Evolutionary conservation across 768 basidiomycete species (phyloP).

Genomic region (Agaricus sinodeliciosus): DNA sequence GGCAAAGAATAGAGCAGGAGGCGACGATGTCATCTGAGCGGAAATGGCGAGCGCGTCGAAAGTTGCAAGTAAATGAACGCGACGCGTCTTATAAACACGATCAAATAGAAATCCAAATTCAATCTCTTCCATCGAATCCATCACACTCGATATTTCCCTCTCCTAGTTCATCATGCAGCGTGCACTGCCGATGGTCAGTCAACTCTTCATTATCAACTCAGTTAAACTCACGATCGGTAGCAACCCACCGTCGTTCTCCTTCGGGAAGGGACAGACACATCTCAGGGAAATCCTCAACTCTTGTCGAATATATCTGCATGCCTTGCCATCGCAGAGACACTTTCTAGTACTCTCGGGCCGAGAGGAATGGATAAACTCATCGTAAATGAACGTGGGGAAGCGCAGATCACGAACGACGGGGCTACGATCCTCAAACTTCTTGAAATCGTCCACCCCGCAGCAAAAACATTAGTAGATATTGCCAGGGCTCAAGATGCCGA

Average conservation of each 20-base stretch:
- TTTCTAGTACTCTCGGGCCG: conserved; percentile 94
- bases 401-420: conserved; percentile 99
- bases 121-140: conserved; percentile 17
- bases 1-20: conserved; percentile 49
- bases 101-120: conserved; percentile 23
- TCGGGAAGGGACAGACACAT: conserved; percentile 92
- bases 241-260: conserved; percentile 98
- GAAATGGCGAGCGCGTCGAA: conserved; percentile 17
- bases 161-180: conserved; percentile 67
- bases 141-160: conserved; percentile 16
- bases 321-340: conserved; percentile 85
- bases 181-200: conserved; percentile 64
- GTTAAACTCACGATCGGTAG: conserved; percentile 32
- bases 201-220: background rate
- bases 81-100: conserved; percentile 31
- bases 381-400: conserved; percentile 87
- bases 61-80: conserved; percentile 20
- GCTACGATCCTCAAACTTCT: conserved; percentile 97
- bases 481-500: conserved; percentile 98
- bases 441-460: conserved; percentile 97
- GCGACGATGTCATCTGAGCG: conserved; percentile 23
- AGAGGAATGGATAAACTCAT: conserved; percentile 99
- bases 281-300: conserved; percentile 88
- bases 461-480: conserved; percentile 96
- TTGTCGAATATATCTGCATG: conserved; percentile 96